A percentile compares a stretch with the other conserved stretches of the same genome.
Evolutionary conservation across 2,329 filamentous ascomycete genomes (phyloP).

Genomic region (Fusarium incarnatum): DNA sequence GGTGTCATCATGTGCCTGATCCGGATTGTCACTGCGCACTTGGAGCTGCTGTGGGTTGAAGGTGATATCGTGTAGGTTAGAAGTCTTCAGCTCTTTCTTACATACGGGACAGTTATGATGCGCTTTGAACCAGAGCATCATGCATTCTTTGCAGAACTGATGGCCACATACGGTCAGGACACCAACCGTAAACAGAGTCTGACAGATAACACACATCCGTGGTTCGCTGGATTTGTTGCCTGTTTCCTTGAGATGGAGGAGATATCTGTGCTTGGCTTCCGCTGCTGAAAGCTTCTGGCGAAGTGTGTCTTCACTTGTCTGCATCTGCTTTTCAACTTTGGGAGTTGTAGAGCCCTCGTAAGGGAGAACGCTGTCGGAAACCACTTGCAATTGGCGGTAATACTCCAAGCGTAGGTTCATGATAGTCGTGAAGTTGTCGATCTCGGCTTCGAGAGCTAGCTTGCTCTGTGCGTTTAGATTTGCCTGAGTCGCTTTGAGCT

Average conservation of each 20-base stretch:
- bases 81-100: slow-evolving; percentile 73
- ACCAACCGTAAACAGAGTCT: slow-evolving; percentile 79
- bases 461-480: slow-evolving; percentile 65
- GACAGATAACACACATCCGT: slow-evolving; percentile 88
- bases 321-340: slow-evolving; percentile 57
- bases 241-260: slow-evolving; percentile 64
- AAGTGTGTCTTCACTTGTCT: slow-evolving; percentile 55
- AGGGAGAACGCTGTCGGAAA: slow-evolving; percentile 88
- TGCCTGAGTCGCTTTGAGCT: slow-evolving; percentile 71
- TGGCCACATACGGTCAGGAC: slow-evolving; percentile 90
- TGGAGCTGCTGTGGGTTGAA: slow-evolving; percentile 81
- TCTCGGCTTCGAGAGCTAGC: slow-evolving; percentile 71
- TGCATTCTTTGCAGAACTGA: slow-evolving; percentile 90
- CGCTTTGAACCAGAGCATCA: slow-evolving; percentile 79
- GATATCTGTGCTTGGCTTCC: slow-evolving; percentile 81
- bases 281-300: slow-evolving; percentile 69
- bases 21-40: slow-evolving; percentile 60
- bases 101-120: slow-evolving; percentile 87
- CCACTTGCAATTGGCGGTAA: slow-evolving; percentile 87
- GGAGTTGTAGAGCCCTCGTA: slow-evolving; percentile 73
- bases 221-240: slow-evolving; percentile 73
- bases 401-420: slow-evolving; percentile 92
- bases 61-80: slow-evolving; percentile 86
- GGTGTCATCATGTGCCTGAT: slow-evolving; percentile 14
- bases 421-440: slow-evolving; percentile 78